Base-by-base conservation (phyloP, 2,329 filamentous ascomycete species). In the Podosphaera fusca region DNA sequence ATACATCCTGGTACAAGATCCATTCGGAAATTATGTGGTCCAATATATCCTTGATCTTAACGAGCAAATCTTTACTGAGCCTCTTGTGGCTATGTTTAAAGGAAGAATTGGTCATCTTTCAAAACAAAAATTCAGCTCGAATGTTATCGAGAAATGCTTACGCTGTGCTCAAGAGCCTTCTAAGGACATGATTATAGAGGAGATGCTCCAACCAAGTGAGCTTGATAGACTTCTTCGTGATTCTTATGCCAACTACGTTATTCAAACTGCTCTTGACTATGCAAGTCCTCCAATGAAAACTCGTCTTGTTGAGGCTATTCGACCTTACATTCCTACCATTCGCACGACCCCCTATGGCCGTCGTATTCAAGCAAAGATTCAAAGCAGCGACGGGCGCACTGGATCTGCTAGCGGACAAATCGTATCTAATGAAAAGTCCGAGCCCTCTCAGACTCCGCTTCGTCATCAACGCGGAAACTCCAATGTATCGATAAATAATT, bases 41-140 rank as follows among this genome's bases (percentile, higher is more conserved):
- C 92, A 98, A 72, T 98, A 98, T 72, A 96, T 98, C 67, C 81
- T 98, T 63, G 92, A 96, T 67, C 78, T 96, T 57, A 88, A 88
- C 62, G 88, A 98, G 67, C 76, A 84, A 10, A 75, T 75, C 63
- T 95, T 95, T 71, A 95, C 90, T 0, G 85, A 92, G 65, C 90
- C 90, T 2, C 75, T 98, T 46, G 92, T 94, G 60, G 74, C 77
- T 56, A 83, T 82, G 66, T 95, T 98, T 73, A 73, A 77, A 57
- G 84, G 84, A 64, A 76, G 75, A 74, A 86, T 79, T 73, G 84
- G 68, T 66, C 77, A 70, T 70, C 78, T 78, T 14, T 96, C 92
- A 4, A 89, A 88, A 68, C 92, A 98, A 74, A 98, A 98, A 72
- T 98, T 98, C 74, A 95, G 88, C 72, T 96, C 92, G 66, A 98